Evolutionary conservation across 805 yeast species (phyloP).

Genomic region (Lipomyces japonicus): DNA sequence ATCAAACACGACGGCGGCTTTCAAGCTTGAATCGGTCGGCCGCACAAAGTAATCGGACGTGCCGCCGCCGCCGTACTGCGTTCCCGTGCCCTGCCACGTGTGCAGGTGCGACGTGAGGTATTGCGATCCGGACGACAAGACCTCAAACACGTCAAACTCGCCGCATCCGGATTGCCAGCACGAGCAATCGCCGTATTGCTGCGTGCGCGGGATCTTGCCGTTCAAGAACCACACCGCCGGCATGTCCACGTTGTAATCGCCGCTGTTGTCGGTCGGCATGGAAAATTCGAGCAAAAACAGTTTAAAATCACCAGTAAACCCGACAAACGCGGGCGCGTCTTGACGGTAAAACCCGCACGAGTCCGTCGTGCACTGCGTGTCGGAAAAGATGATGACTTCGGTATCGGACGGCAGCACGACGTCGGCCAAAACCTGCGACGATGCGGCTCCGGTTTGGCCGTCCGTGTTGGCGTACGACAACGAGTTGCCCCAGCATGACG

Average conservation of each 20-base stretch:
- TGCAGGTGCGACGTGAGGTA: constrained; percentile 74
- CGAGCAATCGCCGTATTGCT: constrained; percentile 92
- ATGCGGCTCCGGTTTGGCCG: constrained; percentile 67
- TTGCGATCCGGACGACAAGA: constrained; percentile 69
- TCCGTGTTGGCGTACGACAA: constrained; percentile 77
- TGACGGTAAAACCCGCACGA: constrained; percentile 82
- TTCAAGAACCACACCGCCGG: constrained; percentile 97
- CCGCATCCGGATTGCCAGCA: constrained; percentile 99
- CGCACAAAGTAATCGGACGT: constrained; percentile 81
- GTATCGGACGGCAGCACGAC: constrained; percentile 65
- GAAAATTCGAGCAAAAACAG: constrained; percentile 88
- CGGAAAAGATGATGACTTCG: constrained; percentile 80
- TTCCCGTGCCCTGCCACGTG: constrained; percentile 68
- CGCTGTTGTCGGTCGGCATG: constrained; percentile 72
- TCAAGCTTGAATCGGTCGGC: constrained; percentile 72
- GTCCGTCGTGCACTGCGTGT: constrained; percentile 42
- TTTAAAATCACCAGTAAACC: constrained; percentile 80
- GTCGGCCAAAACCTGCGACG: constrained; percentile 65
- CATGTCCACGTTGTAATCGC: constrained; percentile 75
- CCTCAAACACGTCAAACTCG: constrained; percentile 92
- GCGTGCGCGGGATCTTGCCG: constrained; percentile 93
- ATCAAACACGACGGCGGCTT: constrained; percentile 85
- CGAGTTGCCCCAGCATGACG: constrained; percentile 84
- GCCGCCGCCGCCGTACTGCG: constrained; percentile 67
- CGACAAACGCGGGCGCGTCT: constrained; percentile 90